Percentiles rank a stretch among this genome's conserved stretches.
phyloP scores from a whole-genome alignment of 352 stramenopile species.

The Globisporangium alternatum region DNA sequence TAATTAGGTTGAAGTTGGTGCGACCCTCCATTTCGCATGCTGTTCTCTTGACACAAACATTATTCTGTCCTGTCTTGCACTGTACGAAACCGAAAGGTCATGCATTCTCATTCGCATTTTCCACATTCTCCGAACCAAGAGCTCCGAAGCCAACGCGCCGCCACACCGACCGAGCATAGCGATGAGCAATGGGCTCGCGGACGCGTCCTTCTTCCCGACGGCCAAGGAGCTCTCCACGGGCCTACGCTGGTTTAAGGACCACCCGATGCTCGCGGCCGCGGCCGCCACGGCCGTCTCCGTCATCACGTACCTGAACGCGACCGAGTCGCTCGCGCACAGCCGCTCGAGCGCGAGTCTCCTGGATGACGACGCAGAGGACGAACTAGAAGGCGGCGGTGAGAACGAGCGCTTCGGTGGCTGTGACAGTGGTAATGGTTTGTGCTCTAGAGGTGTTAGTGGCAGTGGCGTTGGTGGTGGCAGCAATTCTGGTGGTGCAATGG shows the following conservation, averaged over 20 bases:
- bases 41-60: neutral
- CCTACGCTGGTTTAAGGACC: slow-evolving; percentile 84
- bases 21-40: neutral
- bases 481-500: neutral
- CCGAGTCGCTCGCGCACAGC: slow-evolving; percentile 28
- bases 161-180: neutral
- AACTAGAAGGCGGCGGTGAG: neutral
- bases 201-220: slow-evolving; percentile 81
- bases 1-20: slow-evolving; percentile 11
- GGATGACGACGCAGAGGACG: slow-evolving; percentile 17
- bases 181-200: slow-evolving; percentile 41
- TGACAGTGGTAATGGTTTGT: no score
- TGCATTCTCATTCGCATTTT: neutral
- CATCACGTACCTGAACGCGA: slow-evolving; percentile 77
- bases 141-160: neutral
- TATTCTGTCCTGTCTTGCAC: neutral
- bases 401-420: no score
- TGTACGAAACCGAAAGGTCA: slow-evolving; percentile 11
- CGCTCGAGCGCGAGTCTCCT: slow-evolving; percentile 13
- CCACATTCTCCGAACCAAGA: neutral
- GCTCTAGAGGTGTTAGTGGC: no score
- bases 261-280: slow-evolving; percentile 73
- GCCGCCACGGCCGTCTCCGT: slow-evolving; percentile 79
- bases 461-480: no score
- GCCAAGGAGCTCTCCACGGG: slow-evolving; percentile 81